A percentile compares a stretch with the other conserved stretches of the same genome.
phyloP scores from a whole-genome alignment of 345 rosid genomes.

The Eucalyptus polybractea region DNA sequence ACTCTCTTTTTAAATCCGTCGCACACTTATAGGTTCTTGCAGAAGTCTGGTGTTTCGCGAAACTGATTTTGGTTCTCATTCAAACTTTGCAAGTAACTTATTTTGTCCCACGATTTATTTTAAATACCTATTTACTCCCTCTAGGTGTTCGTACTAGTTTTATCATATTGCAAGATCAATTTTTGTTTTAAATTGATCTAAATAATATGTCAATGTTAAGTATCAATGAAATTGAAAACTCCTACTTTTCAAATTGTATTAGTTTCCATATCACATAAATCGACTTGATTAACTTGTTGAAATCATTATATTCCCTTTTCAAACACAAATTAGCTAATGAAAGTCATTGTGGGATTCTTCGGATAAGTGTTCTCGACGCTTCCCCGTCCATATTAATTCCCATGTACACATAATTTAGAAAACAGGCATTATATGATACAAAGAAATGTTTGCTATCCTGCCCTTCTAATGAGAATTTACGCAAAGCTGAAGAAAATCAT shows the following conservation, averaged over 20 bases:
- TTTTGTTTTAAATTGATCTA: neutral
- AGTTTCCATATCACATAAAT: neutral
- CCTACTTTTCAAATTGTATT: neutral
- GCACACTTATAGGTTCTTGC: too few species aligned
- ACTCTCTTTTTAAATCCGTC: too few species aligned
- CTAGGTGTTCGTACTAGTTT: too few species aligned
- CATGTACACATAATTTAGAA: neutral
- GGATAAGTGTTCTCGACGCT: neutral
- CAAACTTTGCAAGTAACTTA: too few species aligned
- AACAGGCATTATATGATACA: neutral
- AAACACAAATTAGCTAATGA: neutral
- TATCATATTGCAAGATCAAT: neutral
- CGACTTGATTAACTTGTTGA: neutral
- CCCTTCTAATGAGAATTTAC: neutral
- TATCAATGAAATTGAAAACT: neutral
- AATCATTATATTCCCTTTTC: neutral
- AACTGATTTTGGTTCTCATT: too few species aligned
- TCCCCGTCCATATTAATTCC: neutral
- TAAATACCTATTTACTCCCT: too few species aligned
- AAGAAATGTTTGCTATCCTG: neutral
- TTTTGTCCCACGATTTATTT: too few species aligned
- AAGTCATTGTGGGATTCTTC: neutral
- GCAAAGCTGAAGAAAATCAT: neutral
- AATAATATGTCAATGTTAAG: neutral
- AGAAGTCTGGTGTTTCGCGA: rapidly evolving